These are phyloP conservation scores for Phanerochaete sordida DNA, from an alignment of 768 basidiomycete species.

Conservation along the genomic window DNA sequence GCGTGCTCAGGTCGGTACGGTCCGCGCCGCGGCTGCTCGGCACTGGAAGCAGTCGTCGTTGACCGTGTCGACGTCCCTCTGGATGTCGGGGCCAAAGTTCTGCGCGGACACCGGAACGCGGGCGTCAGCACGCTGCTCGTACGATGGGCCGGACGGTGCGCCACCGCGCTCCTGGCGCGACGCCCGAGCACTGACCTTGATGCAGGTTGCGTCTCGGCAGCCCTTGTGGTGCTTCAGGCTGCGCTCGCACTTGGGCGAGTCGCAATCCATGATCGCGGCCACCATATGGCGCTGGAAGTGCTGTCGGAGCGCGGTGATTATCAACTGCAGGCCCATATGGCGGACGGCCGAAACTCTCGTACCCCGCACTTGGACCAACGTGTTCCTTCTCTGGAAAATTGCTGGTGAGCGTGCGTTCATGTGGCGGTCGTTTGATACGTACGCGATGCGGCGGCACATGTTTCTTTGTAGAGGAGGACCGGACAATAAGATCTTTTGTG, in stretches of 20 bases:
- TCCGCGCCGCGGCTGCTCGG: slow-evolving; percentile 49
- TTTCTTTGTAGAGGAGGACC: background rate
- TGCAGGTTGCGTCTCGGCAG: slow-evolving; percentile 53
- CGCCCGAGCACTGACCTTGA: slow-evolving; percentile 42
- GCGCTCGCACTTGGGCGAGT: slow-evolving; percentile 56
- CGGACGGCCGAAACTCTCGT: slow-evolving; percentile 20
- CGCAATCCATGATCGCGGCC: slow-evolving; percentile 73
- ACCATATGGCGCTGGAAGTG: slow-evolving; percentile 79
- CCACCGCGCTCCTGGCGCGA: background rate
- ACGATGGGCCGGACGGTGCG: background rate
- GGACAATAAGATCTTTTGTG: background rate
- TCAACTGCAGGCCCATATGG: slow-evolving; percentile 9
- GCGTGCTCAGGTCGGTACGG: slow-evolving; percentile 19
- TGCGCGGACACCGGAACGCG: slow-evolving; percentile 22
- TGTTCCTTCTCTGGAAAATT: slow-evolving; percentile 61
- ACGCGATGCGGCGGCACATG: slow-evolving; percentile 82
- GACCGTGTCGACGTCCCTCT: slow-evolving; percentile 65
- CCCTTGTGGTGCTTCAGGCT: slow-evolving; percentile 56
- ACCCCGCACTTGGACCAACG: slow-evolving; percentile 73
- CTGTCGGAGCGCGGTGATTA: slow-evolving; percentile 31
- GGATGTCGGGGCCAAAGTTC: slow-evolving; percentile 68
- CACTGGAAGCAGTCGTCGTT: slow-evolving; percentile 72
- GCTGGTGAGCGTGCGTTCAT: slow-evolving; percentile 8
- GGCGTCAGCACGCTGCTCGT: background rate
- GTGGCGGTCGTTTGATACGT: slow-evolving; percentile 29